phyloP scores from a whole-genome alignment of 2,329 filamentous ascomycete species.

The Botryotinia convoluta region DNA sequence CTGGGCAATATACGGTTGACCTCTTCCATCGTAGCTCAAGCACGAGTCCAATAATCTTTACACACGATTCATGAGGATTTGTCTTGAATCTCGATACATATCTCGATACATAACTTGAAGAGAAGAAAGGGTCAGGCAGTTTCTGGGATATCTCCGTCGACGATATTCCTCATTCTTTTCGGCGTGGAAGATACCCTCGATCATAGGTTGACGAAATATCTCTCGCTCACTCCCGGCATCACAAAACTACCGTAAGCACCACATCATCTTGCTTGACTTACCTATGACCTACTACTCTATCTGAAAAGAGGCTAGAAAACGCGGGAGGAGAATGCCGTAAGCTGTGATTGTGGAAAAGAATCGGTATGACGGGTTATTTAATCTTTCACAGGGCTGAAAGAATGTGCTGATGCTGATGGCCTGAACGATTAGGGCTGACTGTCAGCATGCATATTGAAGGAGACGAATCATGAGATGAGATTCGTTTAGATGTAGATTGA shows the following conservation, averaged over 20 bases:
- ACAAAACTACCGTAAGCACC: constrained; percentile 4
- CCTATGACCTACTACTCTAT: not conserved
- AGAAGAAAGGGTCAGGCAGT: not conserved
- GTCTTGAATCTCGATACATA: not conserved
- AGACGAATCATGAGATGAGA: not conserved
- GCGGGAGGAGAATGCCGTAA: not conserved
- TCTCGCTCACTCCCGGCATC: not conserved
- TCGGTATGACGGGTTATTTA: not conserved
- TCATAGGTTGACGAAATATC: not conserved
- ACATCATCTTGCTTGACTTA: constrained; percentile 1
- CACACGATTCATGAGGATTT: not conserved
- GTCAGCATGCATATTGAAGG: constrained; percentile 9
- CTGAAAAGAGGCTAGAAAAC: not conserved
- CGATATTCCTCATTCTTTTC: not conserved
- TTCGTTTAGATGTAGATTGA: not conserved
- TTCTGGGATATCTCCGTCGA: not conserved
- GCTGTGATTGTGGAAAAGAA: not conserved
- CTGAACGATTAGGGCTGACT: constrained; percentile 25
- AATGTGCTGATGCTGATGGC: constrained; percentile 5
- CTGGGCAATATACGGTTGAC: not conserved
- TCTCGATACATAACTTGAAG: not conserved
- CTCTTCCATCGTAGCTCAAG: not conserved
- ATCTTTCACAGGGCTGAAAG: constrained; percentile 14
- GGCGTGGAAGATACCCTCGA: not conserved
- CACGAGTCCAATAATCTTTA: not conserved